These are phyloP conservation scores for Colletotrichum abscissum DNA, from an alignment of 2,329 filamentous ascomycete species.

Conservation along the genomic window DNA sequence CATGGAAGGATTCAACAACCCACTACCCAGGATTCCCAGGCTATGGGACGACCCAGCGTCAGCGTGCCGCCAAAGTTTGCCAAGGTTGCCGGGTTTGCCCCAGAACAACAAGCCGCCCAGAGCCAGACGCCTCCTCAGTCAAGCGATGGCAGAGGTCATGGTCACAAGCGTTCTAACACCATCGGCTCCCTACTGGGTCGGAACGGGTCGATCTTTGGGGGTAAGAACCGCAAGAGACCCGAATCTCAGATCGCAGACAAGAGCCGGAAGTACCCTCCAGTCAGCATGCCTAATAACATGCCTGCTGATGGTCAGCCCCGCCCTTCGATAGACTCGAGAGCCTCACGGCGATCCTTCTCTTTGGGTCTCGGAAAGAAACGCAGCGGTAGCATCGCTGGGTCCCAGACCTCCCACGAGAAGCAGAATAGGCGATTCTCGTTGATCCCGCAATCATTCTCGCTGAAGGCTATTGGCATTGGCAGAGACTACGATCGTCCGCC, in stretches of 20 bases:
- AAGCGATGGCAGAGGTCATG: constrained; percentile 52
- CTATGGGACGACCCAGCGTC: constrained; percentile 72
- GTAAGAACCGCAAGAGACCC: constrained; percentile 62
- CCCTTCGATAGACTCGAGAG: constrained; percentile 76
- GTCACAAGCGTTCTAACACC: constrained; percentile 78
- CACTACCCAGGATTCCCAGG: constrained; percentile 78
- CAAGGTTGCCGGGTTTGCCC: constrained; percentile 67
- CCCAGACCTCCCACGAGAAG: constrained; percentile 67
- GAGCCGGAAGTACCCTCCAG: constrained; percentile 83
- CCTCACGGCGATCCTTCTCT: constrained; percentile 76
- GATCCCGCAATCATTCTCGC: constrained; percentile 71
- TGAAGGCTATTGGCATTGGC: constrained; percentile 72
- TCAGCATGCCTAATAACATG: constrained; percentile 86
- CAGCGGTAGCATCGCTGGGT: constrained; percentile 73
- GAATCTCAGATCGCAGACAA: constrained; percentile 50
- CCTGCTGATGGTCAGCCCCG: constrained; percentile 68
- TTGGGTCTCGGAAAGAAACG: constrained; percentile 76
- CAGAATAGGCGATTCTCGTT: constrained; percentile 76
- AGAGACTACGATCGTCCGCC: constrained; percentile 62
- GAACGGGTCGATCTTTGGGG: constrained; percentile 84
- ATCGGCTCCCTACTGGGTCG: constrained; percentile 88
- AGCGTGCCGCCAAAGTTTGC: constrained; percentile 69
- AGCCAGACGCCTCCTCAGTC: constrained; percentile 28
- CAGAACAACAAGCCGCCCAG: constrained; percentile 54
- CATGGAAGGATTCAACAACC: constrained; percentile 92